Evolutionary conservation across 1,284 basidiomycete genomes (phyloP).

Genomic region (Stygiomarasmius scandens): DNA sequence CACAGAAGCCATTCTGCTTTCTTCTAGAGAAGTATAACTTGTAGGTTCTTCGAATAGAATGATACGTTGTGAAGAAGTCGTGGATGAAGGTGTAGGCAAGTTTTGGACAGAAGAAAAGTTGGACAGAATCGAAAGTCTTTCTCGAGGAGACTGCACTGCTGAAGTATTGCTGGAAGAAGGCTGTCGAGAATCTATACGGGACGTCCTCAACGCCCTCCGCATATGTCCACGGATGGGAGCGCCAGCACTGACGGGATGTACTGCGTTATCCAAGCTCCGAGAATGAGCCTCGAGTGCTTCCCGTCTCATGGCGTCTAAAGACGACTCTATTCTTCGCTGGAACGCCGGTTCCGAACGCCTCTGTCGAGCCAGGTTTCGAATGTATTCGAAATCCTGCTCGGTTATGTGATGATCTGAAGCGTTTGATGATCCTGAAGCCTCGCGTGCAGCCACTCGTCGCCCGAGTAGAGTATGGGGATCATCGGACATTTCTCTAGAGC

Average conservation of each 20-base stretch:
- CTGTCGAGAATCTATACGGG: constrained; percentile 11
- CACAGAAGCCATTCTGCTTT: constrained; percentile 13
- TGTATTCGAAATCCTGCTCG: constrained; percentile 36
- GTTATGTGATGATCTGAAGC: constrained; percentile 25
- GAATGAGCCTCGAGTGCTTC: constrained; percentile 2
- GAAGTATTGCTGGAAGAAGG: constrained; percentile 24
- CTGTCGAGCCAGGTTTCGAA: constrained; percentile 21
- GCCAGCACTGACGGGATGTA: background rate
- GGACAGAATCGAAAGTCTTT: constrained; percentile 30
- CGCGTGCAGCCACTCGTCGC: constrained; percentile 52
- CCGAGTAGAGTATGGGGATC: constrained; percentile 51
- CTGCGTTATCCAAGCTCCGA: constrained; percentile 6
- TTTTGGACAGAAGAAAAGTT: constrained; percentile 34
- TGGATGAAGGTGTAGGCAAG: constrained; percentile 35
- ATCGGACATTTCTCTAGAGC: constrained; percentile 28
- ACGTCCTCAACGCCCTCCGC: background rate
- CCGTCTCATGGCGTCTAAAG: constrained; percentile 5
- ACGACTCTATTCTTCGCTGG: constrained; percentile 1
- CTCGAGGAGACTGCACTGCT: constrained; percentile 11
- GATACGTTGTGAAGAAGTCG: constrained; percentile 28
- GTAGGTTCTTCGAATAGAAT: constrained; percentile 42
- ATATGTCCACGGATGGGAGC: constrained; percentile 7
- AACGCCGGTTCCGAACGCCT: constrained; percentile 10
- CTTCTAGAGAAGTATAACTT: constrained; percentile 30
- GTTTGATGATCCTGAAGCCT: constrained; percentile 33